phyloP scores from a whole-genome alignment of 116 monocot species.

The Iris pallida region DNA sequence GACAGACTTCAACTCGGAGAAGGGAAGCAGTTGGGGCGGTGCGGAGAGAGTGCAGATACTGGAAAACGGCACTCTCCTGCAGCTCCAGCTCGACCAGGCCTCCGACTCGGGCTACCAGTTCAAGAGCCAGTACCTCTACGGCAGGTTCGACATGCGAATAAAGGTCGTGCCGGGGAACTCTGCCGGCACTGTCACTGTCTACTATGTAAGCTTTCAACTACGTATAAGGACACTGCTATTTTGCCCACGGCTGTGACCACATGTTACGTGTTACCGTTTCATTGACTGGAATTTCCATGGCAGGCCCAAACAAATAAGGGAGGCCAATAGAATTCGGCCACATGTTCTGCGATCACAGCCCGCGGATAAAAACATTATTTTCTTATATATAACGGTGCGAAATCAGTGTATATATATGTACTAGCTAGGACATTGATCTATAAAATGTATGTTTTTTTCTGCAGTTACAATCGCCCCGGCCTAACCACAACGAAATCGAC shows the following conservation, averaged over 20 bases:
- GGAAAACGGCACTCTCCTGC: conserved; percentile 7
- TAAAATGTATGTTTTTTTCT: not conserved
- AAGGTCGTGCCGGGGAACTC: conserved; percentile 1
- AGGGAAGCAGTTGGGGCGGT: not conserved
- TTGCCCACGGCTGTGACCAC: too few relatives aligned
- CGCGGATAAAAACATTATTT: too few relatives aligned
- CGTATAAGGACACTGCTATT: too few relatives aligned
- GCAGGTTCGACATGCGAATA: conserved; percentile 15
- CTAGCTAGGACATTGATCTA: not conserved
- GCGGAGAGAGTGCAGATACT: not conserved
- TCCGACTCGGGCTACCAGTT: not conserved
- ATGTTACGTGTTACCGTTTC: too few relatives aligned
- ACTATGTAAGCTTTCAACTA: not conserved
- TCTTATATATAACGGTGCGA: too few relatives aligned
- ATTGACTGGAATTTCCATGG: too few relatives aligned
- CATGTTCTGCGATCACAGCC: too few relatives aligned
- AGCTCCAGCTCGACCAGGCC: not conserved
- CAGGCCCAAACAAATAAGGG: too few relatives aligned
- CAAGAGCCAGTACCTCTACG: conserved; percentile 1
- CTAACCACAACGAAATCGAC: conserved; percentile 45
- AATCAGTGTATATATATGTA: too few relatives aligned
- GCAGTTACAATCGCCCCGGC: conserved; percentile 10
- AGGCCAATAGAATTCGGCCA: too few relatives aligned
- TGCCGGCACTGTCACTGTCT: conserved; percentile 2
- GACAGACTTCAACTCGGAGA: not conserved